phyloP scores from a whole-genome alignment of 345 rosid genomes.

The Sapria himalayana region DNA sequence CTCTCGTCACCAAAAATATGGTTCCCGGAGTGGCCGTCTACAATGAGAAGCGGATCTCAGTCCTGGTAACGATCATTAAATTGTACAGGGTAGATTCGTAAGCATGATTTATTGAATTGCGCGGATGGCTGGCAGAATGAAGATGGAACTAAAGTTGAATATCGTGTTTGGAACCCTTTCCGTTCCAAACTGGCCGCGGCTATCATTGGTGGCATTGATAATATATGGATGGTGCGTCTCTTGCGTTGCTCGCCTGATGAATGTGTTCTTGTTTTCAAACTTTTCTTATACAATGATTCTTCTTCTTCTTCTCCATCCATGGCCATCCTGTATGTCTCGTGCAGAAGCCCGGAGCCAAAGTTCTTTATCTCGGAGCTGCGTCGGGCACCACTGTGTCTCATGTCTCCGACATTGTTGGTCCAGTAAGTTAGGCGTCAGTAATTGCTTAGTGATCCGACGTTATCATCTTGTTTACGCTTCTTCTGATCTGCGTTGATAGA shows the following conservation, averaged over 20 bases:
- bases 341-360: slow-evolving; percentile 90
- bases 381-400: slow-evolving; percentile 99
- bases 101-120: neutral
- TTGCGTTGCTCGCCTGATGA: neutral
- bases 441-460: too few relatives aligned
- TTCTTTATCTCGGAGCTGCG: slow-evolving; percentile 96
- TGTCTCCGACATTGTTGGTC: slow-evolving; percentile 91
- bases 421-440: too few relatives aligned
- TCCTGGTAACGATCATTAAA: slow-evolving; percentile 27
- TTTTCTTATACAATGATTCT: neutral
- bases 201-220: slow-evolving; percentile 91
- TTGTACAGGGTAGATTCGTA: neutral
- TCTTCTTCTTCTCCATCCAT: neutral
- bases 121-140: slow-evolving; percentile 37
- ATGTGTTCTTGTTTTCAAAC: neutral
- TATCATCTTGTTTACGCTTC: too few relatives aligned
- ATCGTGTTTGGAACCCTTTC: slow-evolving; percentile 96
- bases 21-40: slow-evolving; percentile 93
- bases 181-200: slow-evolving; percentile 95
- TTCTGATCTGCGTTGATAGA: slow-evolving; percentile 20
- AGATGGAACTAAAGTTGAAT: slow-evolving; percentile 82
- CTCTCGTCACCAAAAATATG: slow-evolving; percentile 71
- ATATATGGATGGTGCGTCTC: slow-evolving; percentile 69
- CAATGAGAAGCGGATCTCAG: slow-evolving; percentile 75
- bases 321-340: neutral